Base-by-base conservation (phyloP, 1,139 yeast species). In the Blastobotrys aristatus region DNA sequence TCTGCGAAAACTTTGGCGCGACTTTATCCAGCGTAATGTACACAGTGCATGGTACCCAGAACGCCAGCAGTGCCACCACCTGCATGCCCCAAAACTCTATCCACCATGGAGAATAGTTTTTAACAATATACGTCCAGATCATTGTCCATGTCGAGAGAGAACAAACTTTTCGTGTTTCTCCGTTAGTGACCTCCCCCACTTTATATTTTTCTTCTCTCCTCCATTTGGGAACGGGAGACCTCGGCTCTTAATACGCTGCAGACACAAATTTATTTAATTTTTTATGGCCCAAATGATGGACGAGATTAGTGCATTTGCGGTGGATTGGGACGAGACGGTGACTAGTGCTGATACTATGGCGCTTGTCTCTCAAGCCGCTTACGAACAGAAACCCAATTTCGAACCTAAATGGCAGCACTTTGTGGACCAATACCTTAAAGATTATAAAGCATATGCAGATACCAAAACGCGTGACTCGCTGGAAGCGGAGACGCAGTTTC, bases 281-380 rank as follows among this genome's bases (percentile, higher is more conserved):
- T n/a, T n/a, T n/a, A n/a, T 31, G 20, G 18, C 18, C 5, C 13
- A 14, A 33, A 33, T 33, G 37, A 17, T 33, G 4, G 37, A 33
- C 21, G n/a, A 16, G 13, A 33, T 33, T 33, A 20, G 21, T 20
- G 37, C 20, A 17, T 36, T 78, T 16, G 68, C 78, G 0, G 59
- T 76, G 2, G 92, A 84, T 58, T 84, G 86, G 82, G 92, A 84
- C 60, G 90, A 82, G 50, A 83, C 90, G 0, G 70, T 80, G 24
- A 82, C 90, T 0, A 54, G 59, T 7, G 56, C 62, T 14, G 90
- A 84, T 60, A 82, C 90, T 0, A 75, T 82, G 36, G 61, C 62
- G 21, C 58, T 74, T 5, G 69, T 82, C 3, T 80, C 82, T 2
- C 67, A 71, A 27, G 72, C 80, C 0, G 80, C 83, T 0, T 77